Evolutionary conservation across 306 rosid genomes (phyloP).

Genomic region (Gillenia trifoliata): DNA sequence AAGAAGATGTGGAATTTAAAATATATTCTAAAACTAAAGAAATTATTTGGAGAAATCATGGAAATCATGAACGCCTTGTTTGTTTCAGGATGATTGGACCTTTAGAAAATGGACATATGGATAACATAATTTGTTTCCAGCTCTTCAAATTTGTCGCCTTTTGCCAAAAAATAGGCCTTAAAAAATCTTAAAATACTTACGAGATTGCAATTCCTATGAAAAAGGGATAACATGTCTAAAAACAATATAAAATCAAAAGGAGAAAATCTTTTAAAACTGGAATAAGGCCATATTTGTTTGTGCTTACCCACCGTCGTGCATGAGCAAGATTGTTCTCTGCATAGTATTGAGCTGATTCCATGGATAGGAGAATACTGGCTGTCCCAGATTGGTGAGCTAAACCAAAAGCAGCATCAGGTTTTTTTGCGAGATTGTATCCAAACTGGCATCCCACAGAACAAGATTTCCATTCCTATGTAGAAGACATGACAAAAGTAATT

Average conservation of each 20-base stretch:
- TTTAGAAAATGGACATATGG: too few species aligned
- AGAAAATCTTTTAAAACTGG: slow-evolving; percentile 15
- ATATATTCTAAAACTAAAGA: background rate
- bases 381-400: slow-evolving; percentile 37
- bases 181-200: background rate
- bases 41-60: background rate
- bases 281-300: slow-evolving; percentile 36
- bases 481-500: slow-evolving; percentile 11
- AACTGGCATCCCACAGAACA: slow-evolving; percentile 80
- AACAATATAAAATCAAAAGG: too few species aligned
- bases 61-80: background rate
- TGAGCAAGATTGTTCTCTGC: slow-evolving; percentile 53
- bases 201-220: background rate
- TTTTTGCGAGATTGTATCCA: slow-evolving; percentile 35
- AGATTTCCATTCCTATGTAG: slow-evolving; percentile 56
- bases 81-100: too few species aligned
- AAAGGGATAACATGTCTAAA: background rate
- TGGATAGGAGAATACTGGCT: slow-evolving; percentile 67
- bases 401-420: slow-evolving; percentile 77
- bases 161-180: background rate
- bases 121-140: background rate
- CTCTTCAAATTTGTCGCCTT: background rate
- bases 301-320: slow-evolving; percentile 99
- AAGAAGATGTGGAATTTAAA: background rate
- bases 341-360: slow-evolving; percentile 85